These are phyloP conservation scores for Cytidiella melzeri DNA, from an alignment of 768 basidiomycete species.

Conservation along the genomic window DNA sequence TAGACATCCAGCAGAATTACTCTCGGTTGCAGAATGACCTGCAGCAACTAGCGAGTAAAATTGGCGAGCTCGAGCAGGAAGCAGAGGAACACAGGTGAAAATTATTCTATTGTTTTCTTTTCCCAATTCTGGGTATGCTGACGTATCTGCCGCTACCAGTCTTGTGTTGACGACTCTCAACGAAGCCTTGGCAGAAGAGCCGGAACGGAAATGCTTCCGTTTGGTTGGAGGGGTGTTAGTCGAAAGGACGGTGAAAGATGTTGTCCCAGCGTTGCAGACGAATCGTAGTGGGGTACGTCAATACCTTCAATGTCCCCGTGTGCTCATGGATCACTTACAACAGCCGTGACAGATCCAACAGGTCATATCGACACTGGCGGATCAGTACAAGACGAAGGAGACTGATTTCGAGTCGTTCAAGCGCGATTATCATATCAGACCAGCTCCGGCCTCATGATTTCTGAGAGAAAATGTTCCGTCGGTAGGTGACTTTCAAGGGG, in stretches of 20 bases:
- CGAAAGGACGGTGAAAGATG: constrained; percentile 92
- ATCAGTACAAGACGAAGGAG: constrained; percentile 88
- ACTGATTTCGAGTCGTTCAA: constrained; percentile 78
- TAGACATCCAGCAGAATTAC: constrained; percentile 83
- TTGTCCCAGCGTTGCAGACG: constrained; percentile 85
- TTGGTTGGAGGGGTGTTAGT: constrained; percentile 94
- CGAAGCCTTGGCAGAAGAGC: constrained; percentile 76
- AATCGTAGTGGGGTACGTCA: constrained; percentile 80
- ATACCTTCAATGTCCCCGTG: background rate
- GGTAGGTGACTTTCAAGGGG: no score
- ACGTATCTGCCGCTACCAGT: constrained; percentile 33
- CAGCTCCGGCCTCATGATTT: constrained; percentile 32
- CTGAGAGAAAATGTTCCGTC: no score
- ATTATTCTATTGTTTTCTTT: background rate
- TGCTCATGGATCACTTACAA: background rate
- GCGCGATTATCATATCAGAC: constrained; percentile 68
- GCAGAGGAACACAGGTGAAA: constrained; percentile 86
- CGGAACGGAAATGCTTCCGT: constrained; percentile 92
- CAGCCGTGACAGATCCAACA: constrained; percentile 65
- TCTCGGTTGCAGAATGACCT: constrained; percentile 81
- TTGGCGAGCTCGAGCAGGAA: constrained; percentile 93
- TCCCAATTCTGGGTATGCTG: background rate
- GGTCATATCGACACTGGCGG: constrained; percentile 69
- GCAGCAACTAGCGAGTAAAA: constrained; percentile 88
- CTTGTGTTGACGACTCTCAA: constrained; percentile 84